Percentiles rank a stretch among this genome's conserved stretches.
These are phyloP conservation scores for Dryadomyces quercivorus DNA, from an alignment of 2,329 filamentous ascomycete species.

Conservation along the genomic window DNA sequence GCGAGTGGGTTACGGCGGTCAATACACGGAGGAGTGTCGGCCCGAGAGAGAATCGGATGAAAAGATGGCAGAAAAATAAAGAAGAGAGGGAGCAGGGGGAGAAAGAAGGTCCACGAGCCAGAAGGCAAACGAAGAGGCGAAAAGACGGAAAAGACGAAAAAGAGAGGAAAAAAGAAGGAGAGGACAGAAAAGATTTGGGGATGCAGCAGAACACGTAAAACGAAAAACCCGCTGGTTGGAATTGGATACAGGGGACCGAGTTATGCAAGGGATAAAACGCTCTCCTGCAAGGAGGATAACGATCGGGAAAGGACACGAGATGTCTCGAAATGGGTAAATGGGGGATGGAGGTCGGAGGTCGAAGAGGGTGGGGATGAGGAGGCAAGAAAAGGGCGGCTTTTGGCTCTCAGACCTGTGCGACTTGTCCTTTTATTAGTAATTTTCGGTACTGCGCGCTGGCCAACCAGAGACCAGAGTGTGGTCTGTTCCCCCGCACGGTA, in stretches of 20 bases:
- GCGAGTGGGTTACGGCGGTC: background rate
- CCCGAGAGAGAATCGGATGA: conserved; percentile 1
- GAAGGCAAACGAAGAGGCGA: background rate
- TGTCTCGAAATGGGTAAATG: background rate
- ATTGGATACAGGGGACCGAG: background rate
- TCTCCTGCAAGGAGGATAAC: conserved; percentile 1
- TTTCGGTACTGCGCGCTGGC: background rate
- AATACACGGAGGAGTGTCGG: background rate
- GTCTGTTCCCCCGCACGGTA: background rate
- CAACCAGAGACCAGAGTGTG: background rate
- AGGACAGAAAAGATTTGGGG: background rate
- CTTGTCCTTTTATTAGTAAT: background rate
- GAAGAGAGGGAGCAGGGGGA: background rate
- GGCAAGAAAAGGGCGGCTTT: background rate
- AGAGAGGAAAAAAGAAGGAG: background rate
- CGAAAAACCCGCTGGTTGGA: conserved; percentile 8
- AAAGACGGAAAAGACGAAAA: background rate
- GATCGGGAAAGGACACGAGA: conserved; percentile 12
- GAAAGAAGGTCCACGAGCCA: background rate
- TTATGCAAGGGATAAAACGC: conserved; percentile 9
- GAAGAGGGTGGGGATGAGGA: background rate
- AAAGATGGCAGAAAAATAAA: background rate
- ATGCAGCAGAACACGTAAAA: background rate
- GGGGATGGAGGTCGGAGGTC: background rate
- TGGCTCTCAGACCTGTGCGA: conserved; percentile 1